Evolutionary conservation across 2,329 filamentous ascomycete species (phyloP).

Genomic region (Diaporthe vaccinii): DNA sequence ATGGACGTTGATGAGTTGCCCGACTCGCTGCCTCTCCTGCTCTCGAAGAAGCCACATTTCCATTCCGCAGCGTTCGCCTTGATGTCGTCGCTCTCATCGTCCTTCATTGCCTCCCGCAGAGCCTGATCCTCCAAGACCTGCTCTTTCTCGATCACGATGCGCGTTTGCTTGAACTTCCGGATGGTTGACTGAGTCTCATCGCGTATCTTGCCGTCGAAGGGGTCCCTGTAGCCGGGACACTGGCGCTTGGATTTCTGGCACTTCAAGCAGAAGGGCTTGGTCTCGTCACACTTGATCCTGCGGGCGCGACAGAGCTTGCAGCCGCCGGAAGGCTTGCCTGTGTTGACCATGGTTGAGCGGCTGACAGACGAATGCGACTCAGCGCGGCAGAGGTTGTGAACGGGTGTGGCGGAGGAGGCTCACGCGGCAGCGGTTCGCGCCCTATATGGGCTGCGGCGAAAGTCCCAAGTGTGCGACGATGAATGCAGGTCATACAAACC

Average conservation of each 20-base stretch:
- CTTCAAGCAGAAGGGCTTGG: constrained; percentile 45
- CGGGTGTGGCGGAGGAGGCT: background rate
- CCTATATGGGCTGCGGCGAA: constrained; percentile 4
- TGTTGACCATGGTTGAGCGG: constrained; percentile 44
- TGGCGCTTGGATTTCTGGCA: constrained; percentile 44
- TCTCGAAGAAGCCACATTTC: constrained; percentile 27
- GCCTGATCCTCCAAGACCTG: constrained; percentile 19
- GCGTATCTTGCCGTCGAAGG: constrained; percentile 45
- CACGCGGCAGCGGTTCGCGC: constrained; percentile 3
- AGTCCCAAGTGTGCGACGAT: background rate
- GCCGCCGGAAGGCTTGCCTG: constrained; percentile 44
- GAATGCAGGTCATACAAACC: background rate
- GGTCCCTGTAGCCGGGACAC: constrained; percentile 45
- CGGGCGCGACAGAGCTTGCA: constrained; percentile 45
- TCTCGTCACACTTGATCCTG: constrained; percentile 46
- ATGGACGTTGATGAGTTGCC: constrained; percentile 15
- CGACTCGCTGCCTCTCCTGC: constrained; percentile 13
- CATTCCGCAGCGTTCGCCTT: constrained; percentile 14
- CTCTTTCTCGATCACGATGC: constrained; percentile 30
- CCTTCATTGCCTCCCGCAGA: background rate
- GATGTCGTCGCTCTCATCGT: background rate
- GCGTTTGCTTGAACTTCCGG: constrained; percentile 34
- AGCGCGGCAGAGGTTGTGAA: constrained; percentile 1
- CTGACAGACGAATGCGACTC: background rate
- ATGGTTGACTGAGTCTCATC: constrained; percentile 45